These are phyloP conservation scores for Lentinus tigrinus DNA, from an alignment of 768 basidiomycete species.

Conservation along the genomic window DNA sequence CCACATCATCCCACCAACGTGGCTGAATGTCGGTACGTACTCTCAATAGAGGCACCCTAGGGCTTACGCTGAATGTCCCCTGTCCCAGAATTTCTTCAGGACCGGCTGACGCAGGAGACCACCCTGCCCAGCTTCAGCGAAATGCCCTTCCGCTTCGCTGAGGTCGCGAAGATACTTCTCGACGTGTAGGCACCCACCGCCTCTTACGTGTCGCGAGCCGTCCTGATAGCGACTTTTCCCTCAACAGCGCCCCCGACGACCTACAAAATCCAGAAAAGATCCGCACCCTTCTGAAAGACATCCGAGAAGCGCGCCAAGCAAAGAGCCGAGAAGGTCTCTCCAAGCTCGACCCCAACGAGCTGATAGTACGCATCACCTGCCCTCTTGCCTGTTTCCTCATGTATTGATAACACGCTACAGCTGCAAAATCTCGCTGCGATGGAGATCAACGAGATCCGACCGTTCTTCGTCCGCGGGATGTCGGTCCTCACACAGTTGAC, in stretches of 20 bases:
- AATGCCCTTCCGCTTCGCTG: slow-evolving; percentile 85
- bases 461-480: slow-evolving; percentile 86
- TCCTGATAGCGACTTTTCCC: neutral
- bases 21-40: slow-evolving; percentile 79
- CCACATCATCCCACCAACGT: slow-evolving; percentile 84
- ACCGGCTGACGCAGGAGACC: slow-evolving; percentile 72
- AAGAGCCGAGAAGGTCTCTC: slow-evolving; percentile 87
- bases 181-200: slow-evolving; percentile 68
- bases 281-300: slow-evolving; percentile 83
- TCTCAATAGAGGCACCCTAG: neutral
- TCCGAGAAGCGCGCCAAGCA: slow-evolving; percentile 94
- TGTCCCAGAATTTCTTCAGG: slow-evolving; percentile 76
- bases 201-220: neutral
- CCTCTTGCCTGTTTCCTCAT: neutral
- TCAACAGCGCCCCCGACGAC: slow-evolving; percentile 85
- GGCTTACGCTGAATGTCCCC: neutral
- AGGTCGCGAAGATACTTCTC: slow-evolving; percentile 88
- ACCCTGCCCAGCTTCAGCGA: slow-evolving; percentile 69
- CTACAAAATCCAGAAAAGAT: slow-evolving; percentile 81
- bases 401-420: slow-evolving; percentile 35
- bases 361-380: slow-evolving; percentile 53
- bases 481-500: slow-evolving; percentile 60
- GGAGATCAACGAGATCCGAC: slow-evolving; percentile 93
- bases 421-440: slow-evolving; percentile 82
- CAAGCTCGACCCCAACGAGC: slow-evolving; percentile 76